Percentiles rank a stretch among this genome's conserved stretches.
These are phyloP conservation scores for Scenedesmus sp. DNA, from an alignment of 163 green algal species.

Conservation along the genomic window DNA sequence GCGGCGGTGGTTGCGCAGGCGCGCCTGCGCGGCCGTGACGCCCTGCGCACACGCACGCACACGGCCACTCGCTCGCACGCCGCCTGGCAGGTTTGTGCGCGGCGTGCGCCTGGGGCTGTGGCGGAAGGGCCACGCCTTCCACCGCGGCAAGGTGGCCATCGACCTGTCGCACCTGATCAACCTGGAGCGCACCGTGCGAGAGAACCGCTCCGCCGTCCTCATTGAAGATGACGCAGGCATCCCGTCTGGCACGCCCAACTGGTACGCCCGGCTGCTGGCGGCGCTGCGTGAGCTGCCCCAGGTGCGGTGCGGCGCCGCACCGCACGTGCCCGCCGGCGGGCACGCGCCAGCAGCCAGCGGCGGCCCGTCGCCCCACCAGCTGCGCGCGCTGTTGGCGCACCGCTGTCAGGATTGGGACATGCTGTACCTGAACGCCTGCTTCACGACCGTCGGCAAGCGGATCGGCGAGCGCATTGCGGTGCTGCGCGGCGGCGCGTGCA, in stretches of 20 bases:
- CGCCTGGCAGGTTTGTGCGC: neutral
- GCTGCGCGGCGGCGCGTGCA: neutral
- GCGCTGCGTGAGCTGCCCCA: neutral
- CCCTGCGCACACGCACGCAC: no score
- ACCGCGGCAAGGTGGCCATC: neutral
- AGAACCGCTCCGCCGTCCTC: neutral
- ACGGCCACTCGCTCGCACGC: neutral
- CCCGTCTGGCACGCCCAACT: neutral
- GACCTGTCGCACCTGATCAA: neutral
- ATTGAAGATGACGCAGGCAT: neutral
- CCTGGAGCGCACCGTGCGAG: neutral
- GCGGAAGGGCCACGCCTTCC: neutral
- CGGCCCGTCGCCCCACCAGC: neutral
- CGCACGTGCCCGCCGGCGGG: no score
- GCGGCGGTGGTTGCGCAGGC: no score
- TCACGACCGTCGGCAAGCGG: neutral
- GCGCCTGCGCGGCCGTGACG: no score
- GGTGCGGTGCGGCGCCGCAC: no score
- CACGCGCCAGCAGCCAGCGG: no score
- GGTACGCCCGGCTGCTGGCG: neutral
- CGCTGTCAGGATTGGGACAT: conserved; percentile 17
- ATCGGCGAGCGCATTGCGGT: neutral
- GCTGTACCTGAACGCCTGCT: neutral
- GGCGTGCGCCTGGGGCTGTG: neutral
- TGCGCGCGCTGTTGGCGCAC: neutral